Conservation (phyloP, 2,329 filamentous ascomycete genomes). For the Tolypocladium sp. region DNA sequence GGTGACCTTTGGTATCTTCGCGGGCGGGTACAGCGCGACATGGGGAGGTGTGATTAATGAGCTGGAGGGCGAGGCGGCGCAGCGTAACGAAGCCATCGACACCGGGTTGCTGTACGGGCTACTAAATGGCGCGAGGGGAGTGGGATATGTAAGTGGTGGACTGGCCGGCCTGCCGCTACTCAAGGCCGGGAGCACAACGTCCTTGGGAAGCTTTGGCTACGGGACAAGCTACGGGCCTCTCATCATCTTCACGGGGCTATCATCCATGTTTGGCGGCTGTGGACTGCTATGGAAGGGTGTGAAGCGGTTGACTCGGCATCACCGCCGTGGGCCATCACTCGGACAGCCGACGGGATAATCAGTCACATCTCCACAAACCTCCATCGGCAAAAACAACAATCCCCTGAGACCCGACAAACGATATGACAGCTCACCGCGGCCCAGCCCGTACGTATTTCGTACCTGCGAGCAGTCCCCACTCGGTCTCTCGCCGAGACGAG, state of each 20-base stretch:
- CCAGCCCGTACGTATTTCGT: background rate
- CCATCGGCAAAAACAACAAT: background rate
- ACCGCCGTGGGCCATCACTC: background rate
- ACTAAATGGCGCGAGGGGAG: background rate
- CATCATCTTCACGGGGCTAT: slow-evolving; percentile 9
- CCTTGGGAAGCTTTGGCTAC: slow-evolving; percentile 3
- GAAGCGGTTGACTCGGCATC: background rate
- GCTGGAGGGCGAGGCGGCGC: background rate
- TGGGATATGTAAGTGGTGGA: slow-evolving; percentile 2
- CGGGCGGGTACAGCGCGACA: background rate
- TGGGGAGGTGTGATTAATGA: background rate
- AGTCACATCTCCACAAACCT: no score
- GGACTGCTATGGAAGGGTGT: slow-evolving; percentile 1
- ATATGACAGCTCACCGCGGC: background rate
- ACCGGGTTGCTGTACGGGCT: background rate
- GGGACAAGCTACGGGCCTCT: slow-evolving; percentile 7
- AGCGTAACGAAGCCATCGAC: background rate
- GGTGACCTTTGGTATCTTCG: background rate
- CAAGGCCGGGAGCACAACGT: slow-evolving; percentile 1
- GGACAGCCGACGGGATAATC: background rate
- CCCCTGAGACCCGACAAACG: background rate
- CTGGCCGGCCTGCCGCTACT: slow-evolving; percentile 6
- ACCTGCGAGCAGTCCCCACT: background rate
- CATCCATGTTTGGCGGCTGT: slow-evolving; percentile 7
- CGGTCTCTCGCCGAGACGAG: background rate